Percentiles rank a stretch among this genome's conserved stretches.
Conservation (phyloP, 371 early-diverging fungal species). For the Zychaea mexicana region DNA sequence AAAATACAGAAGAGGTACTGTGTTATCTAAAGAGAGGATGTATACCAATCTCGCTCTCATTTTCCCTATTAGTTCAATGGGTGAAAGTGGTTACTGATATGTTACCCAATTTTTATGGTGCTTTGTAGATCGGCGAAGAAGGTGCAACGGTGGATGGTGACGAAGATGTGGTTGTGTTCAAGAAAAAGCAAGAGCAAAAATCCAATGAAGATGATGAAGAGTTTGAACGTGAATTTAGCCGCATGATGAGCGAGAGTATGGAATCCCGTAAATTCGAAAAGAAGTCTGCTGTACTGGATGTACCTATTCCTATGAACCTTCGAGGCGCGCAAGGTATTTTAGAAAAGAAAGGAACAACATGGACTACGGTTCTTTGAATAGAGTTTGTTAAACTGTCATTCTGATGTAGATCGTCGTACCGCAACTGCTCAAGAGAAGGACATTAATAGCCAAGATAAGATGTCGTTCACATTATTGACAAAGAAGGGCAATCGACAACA, state of each 20-base stretch:
- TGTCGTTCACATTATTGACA: conserved; percentile 87
- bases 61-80: no score
- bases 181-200: conserved; percentile 40
- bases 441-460: conserved; percentile 42
- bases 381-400: not conserved
- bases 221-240: conserved; percentile 78
- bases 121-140: not conserved
- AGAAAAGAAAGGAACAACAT: not conserved
- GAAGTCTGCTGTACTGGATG: conserved; percentile 75
- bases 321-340: conserved; percentile 48
- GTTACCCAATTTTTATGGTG: no score
- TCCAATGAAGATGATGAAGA: conserved; percentile 61
- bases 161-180: conserved; percentile 60
- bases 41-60: no score
- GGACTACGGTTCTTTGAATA: no score
- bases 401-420: conserved; percentile 41
- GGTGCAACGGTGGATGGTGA: conserved; percentile 43
- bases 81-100: no score
- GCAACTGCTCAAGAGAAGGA: conserved; percentile 25
- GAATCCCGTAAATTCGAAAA: conserved; percentile 81
- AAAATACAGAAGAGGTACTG: conserved; percentile 11
- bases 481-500: conserved; percentile 94
- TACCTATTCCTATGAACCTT: conserved; percentile 77
- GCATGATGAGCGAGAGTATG: conserved; percentile 83
- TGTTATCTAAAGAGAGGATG: no score